Evolutionary conservation across 768 basidiomycete species (phyloP).

Genomic region (Leccinum pellstonianum): DNA sequence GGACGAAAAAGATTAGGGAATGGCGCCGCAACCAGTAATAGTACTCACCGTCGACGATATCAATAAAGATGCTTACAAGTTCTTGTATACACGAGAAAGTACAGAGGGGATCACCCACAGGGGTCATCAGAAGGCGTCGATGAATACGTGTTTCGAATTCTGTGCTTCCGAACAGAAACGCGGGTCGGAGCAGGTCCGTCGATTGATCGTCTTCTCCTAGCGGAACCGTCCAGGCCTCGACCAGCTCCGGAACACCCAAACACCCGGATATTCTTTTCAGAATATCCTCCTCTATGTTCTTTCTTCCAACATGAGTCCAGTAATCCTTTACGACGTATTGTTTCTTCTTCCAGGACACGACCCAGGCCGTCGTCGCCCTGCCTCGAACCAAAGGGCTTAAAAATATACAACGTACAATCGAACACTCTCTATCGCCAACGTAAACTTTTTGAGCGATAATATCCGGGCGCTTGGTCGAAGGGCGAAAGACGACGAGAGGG

Average conservation of each 20-base stretch:
- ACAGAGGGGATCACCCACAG: not conserved
- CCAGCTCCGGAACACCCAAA: not conserved
- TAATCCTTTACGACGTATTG: not conserved
- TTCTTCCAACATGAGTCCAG: not conserved
- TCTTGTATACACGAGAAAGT: not conserved
- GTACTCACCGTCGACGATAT: not conserved
- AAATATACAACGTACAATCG: not conserved
- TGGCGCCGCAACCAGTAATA: not conserved
- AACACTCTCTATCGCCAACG: not conserved
- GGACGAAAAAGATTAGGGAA: not conserved
- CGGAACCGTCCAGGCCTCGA: not conserved
- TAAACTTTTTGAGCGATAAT: not conserved
- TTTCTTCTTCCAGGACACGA: not conserved
- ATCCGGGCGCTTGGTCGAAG: not conserved
- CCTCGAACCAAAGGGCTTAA: not conserved
- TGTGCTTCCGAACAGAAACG: not conserved
- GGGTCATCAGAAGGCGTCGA: not conserved
- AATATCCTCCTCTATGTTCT: not conserved
- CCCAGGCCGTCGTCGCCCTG: not conserved
- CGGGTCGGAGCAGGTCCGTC: not conserved
- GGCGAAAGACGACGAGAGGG: not conserved
- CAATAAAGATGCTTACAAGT: not conserved
- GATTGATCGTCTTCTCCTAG: not conserved
- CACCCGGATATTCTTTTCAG: not conserved
- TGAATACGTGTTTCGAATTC: not conserved